Evolutionary conservation across 2,329 filamentous ascomycete genomes (phyloP), one percentile per base, ranked within the genome.

Genomic region (Aspergillus cejpii): DNA sequence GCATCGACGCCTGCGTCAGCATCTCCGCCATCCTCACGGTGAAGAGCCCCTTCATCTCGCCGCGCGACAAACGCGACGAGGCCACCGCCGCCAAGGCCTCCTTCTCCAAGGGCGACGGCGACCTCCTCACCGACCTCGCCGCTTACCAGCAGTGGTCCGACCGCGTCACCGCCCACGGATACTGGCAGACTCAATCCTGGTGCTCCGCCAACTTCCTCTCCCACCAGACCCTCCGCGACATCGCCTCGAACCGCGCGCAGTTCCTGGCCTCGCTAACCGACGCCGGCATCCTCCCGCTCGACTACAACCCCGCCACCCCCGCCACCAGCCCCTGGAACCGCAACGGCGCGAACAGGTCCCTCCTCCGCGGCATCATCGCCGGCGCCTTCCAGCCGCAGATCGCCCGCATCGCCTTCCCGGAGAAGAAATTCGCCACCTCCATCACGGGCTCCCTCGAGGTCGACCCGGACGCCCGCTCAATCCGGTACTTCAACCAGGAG

Each of bases 21-120:
- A 90, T 97, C 50, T 87, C 92, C 1, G 85, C 90, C 6, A 92
- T 97, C 31, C 75, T 98, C n/a, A 96, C 89, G 44, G 84, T 87
- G 21, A 84, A 83, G 58, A 88, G 83, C 50, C 91, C 92, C 0
- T 98, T 98, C 61, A 68, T 94, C 3, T 85, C 85, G 1, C 90
- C 91, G 0, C 80, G 83, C 14, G 85, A 92, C 20, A 90, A 83
- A 62, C 79, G 92, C 14, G 88, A 94, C 4, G 81, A 89, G 53
- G 84, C 89, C 3, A 85, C 87, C 61, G 79, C 83, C 26, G 85
- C 88, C 1, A 80, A 87, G 46, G 75, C 82, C 54, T 74, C 74
- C 2, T 98, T 96, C 62, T 83, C 81, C 3, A 74, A 73, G 5
- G 83, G 82, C 15, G 85, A 95, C 55, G 92, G 92, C 33, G 92